A percentile compares a stretch with the other conserved stretches of the same genome.
Conservation (phyloP, 495 filamentous ascomycete genomes). For the Penicillium cataractarum region DNA sequence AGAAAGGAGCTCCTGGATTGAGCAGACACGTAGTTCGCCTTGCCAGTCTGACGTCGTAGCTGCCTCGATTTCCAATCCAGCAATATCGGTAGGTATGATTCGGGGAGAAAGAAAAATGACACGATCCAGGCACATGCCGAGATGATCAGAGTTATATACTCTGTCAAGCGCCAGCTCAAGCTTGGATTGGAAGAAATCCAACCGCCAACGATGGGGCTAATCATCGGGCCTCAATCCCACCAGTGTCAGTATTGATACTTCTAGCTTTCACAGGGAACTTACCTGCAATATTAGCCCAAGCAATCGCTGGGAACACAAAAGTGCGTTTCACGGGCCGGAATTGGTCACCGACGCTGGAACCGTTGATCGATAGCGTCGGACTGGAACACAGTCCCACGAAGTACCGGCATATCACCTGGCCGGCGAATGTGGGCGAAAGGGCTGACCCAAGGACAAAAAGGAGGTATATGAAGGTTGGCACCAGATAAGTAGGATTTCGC, state of each 20-base stretch:
- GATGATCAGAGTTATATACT: slow-evolving; percentile 2
- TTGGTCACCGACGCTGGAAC: slow-evolving; percentile 2
- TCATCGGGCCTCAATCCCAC: background rate
- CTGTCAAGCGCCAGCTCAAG: background rate
- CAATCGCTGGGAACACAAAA: slow-evolving; percentile 1
- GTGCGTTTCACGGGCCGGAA: slow-evolving; percentile 1
- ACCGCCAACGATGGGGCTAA: background rate
- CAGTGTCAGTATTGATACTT: background rate
- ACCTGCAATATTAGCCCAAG: slow-evolving; percentile 2
- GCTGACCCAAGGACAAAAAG: slow-evolving; percentile 2
- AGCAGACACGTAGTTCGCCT: slow-evolving; percentile 37
- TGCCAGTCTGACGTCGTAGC: slow-evolving; percentile 28
- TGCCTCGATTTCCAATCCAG: slow-evolving; percentile 8
- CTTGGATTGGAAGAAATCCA: background rate
- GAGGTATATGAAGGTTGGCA: slow-evolving; percentile 2
- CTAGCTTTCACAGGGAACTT: background rate
- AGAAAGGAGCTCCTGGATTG: background rate
- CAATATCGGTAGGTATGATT: slow-evolving; percentile 5
- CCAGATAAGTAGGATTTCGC: slow-evolving; percentile 2
- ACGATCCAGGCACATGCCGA: slow-evolving; percentile 1
- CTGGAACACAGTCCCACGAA: slow-evolving; percentile 7
- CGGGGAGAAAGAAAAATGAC: slow-evolving; percentile 3
- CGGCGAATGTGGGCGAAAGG: background rate
- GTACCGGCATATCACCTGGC: background rate
- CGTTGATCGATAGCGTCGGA: slow-evolving; percentile 1